Evolutionary conservation across 805 yeast genomes (phyloP).

Genomic region (Suhomyces tanzawaensis): DNA sequence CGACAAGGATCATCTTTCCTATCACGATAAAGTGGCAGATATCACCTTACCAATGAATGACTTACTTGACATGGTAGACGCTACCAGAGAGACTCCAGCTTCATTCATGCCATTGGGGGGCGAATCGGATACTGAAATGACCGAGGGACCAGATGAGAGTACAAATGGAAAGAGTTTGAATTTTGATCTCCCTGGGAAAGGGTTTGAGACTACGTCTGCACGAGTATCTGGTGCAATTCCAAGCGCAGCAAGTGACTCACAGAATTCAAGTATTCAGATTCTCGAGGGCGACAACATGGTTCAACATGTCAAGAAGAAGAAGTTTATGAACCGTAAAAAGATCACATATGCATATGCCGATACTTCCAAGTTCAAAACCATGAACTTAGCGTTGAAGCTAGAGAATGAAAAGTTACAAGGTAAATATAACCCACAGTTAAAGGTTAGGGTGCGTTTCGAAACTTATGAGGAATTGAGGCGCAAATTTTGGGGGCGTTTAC

Average conservation of each 20-base stretch:
- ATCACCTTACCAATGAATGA: constrained; percentile 56
- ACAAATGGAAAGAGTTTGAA: not conserved
- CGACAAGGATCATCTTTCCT: constrained; percentile 82
- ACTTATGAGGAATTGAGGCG: constrained; percentile 63
- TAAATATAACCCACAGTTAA: constrained; percentile 51
- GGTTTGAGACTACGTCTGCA: not conserved
- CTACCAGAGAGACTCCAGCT: constrained; percentile 3
- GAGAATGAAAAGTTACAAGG: constrained; percentile 32
- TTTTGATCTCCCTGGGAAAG: not conserved
- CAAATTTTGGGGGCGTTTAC: constrained; percentile 66
- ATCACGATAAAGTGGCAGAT: constrained; percentile 78
- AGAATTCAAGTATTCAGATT: constrained; percentile 19
- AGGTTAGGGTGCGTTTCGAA: constrained; percentile 60
- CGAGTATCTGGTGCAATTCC: not conserved
- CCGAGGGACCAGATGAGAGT: not conserved
- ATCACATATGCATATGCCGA: constrained; percentile 31
- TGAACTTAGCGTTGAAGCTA: constrained; percentile 34
- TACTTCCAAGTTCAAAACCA: constrained; percentile 41
- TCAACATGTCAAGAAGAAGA: constrained; percentile 25
- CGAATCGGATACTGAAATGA: not conserved
- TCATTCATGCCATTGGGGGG: constrained; percentile 3
- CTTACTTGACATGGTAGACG: constrained; percentile 39
- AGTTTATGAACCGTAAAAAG: constrained; percentile 27
- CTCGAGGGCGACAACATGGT: constrained; percentile 32
- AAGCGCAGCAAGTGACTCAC: constrained; percentile 3